Conservation (phyloP, 1,284 basidiomycete species). For the Leccinum pallidistipes region DNA sequence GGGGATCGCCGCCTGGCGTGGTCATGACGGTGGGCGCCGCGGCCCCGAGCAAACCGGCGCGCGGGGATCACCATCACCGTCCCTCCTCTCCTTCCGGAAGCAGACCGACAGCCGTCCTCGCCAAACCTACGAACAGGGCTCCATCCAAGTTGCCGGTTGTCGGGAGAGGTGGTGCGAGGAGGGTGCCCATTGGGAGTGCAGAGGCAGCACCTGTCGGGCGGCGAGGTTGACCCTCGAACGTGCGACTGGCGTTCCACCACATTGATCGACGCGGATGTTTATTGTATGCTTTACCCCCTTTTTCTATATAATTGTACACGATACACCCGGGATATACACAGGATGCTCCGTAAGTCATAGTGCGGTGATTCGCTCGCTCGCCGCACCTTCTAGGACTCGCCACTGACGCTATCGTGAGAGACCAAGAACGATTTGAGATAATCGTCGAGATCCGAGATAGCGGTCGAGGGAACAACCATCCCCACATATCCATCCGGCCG, state of each 20-base stretch:
- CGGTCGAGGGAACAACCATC: slow-evolving; percentile 40
- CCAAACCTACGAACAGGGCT: slow-evolving; percentile 21
- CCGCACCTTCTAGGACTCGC: not conserved
- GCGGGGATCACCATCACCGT: slow-evolving; percentile 10
- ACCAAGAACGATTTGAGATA: slow-evolving; percentile 28
- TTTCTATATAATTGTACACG: slow-evolving; percentile 24
- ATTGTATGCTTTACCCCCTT: slow-evolving; percentile 14
- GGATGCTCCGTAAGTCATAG: not conserved
- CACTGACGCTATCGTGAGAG: not conserved
- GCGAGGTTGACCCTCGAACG: slow-evolving; percentile 24
- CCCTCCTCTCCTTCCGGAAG: slow-evolving; percentile 4
- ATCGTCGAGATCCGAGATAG: slow-evolving; percentile 34
- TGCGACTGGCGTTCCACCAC: not conserved
- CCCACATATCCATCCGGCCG: slow-evolving; percentile 63
- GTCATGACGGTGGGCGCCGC: slow-evolving; percentile 6
- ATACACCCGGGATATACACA: slow-evolving; percentile 11
- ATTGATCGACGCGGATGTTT: slow-evolving; percentile 26
- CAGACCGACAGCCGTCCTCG: slow-evolving; percentile 15
- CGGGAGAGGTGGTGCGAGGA: slow-evolving; percentile 46
- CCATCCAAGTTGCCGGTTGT: slow-evolving; percentile 28
- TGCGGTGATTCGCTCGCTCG: not conserved
- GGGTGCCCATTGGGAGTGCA: slow-evolving; percentile 57
- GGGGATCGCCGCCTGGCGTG: slow-evolving; percentile 14
- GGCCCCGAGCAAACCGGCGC: slow-evolving; percentile 11
- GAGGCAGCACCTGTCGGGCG: slow-evolving; percentile 48